Conservation (phyloP, 1,284 basidiomycete species). For the Ganoderma multipileum region DNA sequence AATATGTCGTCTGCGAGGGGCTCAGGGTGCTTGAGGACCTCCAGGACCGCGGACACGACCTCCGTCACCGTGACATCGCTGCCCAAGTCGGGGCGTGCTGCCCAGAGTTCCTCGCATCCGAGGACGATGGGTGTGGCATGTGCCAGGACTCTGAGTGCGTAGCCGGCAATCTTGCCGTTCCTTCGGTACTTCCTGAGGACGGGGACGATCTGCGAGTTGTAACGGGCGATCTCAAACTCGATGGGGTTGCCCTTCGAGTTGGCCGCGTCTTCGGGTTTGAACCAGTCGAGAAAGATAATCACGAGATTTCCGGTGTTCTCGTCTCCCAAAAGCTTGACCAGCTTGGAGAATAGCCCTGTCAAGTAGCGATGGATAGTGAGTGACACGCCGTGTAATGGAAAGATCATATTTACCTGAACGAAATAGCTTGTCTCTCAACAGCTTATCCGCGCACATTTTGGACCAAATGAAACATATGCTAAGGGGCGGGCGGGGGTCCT, state of each 20-base stretch:
- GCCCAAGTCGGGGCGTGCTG: background rate
- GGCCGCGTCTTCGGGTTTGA: background rate
- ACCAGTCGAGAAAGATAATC: background rate
- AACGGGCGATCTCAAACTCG: background rate
- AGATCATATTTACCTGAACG: background rate
- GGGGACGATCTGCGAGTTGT: background rate
- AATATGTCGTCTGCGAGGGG: background rate
- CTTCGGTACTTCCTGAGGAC: background rate
- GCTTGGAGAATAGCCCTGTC: background rate
- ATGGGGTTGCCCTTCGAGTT: background rate
- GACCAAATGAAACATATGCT: background rate
- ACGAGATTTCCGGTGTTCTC: background rate
- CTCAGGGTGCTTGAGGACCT: background rate
- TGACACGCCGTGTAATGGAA: background rate
- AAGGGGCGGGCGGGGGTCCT: background rate
- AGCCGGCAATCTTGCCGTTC: background rate
- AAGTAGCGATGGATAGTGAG: background rate
- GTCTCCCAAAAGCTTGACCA: background rate
- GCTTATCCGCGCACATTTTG: background rate
- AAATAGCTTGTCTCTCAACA: background rate
- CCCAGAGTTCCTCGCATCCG: background rate
- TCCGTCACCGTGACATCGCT: background rate
- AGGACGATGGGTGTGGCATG: background rate
- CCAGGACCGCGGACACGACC: background rate
- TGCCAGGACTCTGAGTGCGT: background rate